Evolutionary conservation across 2,329 filamentous ascomycete species (phyloP).

Genomic region (Neoarthrinium moseri): DNA sequence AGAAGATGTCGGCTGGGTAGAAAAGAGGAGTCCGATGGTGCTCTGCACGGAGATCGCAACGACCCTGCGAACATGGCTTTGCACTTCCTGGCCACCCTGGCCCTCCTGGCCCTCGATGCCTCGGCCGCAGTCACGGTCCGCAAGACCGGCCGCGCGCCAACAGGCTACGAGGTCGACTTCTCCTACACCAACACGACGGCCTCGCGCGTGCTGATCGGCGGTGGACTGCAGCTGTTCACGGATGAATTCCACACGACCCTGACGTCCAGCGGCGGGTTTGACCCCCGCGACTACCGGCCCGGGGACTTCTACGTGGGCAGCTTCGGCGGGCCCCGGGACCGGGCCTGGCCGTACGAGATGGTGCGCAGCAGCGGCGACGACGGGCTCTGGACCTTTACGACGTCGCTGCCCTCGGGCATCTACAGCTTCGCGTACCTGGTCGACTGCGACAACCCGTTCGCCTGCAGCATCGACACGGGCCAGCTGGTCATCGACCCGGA

Average conservation of each 20-base stretch:
- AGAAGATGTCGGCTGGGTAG: no score
- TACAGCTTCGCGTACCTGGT: slow-evolving; percentile 27
- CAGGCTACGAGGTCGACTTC: slow-evolving; percentile 10
- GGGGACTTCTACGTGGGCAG: slow-evolving; percentile 25
- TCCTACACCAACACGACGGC: slow-evolving; percentile 7
- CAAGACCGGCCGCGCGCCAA: slow-evolving; percentile 7
- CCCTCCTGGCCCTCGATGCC: no score
- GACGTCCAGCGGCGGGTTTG: slow-evolving; percentile 18
- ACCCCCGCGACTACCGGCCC: slow-evolving; percentile 24
- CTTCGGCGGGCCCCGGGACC: slow-evolving; percentile 12
- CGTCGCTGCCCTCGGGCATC: slow-evolving; percentile 24
- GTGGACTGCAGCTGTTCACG: slow-evolving; percentile 23
- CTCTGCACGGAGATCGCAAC: no score
- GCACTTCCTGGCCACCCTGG: no score
- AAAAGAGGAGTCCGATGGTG: no score
- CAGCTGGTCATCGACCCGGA: slow-evolving; percentile 28
- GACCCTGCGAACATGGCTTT: no score
- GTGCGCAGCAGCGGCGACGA: slow-evolving; percentile 10
- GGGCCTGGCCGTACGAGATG: slow-evolving; percentile 28
- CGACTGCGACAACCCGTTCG: slow-evolving; percentile 23
- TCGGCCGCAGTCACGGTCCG: slow-evolving; percentile 6
- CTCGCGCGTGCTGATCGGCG: slow-evolving; percentile 19
- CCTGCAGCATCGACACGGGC: slow-evolving; percentile 25
- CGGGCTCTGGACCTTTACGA: slow-evolving; percentile 24
- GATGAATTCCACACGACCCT: slow-evolving; percentile 26